Evolutionary conservation across 2,329 filamentous ascomycete species (phyloP).

Genomic region (Atkinsonella hypoxylon): DNA sequence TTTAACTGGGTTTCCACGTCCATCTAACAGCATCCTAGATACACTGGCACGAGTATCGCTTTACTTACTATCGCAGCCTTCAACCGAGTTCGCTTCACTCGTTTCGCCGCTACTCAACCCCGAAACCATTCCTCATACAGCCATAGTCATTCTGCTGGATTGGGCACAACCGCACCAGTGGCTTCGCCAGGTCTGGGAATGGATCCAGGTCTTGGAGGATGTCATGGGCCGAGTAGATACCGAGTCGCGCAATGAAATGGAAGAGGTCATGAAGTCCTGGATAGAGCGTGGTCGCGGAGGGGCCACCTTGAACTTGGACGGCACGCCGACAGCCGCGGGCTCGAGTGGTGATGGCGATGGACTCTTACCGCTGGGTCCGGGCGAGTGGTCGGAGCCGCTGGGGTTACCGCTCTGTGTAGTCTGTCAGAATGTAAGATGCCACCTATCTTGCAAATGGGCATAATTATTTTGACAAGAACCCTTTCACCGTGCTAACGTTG

Average conservation of each 20-base stretch:
- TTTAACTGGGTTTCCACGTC: not conserved
- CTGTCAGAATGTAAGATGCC: constrained; percentile 66
- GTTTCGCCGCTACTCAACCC: constrained; percentile 75
- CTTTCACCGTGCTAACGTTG: not conserved
- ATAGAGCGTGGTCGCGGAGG: constrained; percentile 61
- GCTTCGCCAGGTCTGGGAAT: constrained; percentile 78
- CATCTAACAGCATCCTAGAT: constrained; percentile 42
- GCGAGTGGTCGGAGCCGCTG: constrained; percentile 86
- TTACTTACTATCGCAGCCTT: constrained; percentile 79
- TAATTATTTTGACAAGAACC: no score
- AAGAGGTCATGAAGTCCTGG: constrained; percentile 74
- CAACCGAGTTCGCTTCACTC: constrained; percentile 69
- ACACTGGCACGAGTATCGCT: constrained; percentile 80
- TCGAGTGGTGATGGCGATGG: constrained; percentile 48
- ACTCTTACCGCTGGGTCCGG: constrained; percentile 67
- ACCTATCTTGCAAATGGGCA: not conserved
- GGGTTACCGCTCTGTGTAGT: constrained; percentile 84
- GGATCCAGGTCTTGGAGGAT: constrained; percentile 73
- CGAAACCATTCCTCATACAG: constrained; percentile 71
- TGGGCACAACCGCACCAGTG: constrained; percentile 92
- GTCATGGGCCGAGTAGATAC: constrained; percentile 63
- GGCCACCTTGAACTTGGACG: constrained; percentile 49
- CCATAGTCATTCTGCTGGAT: constrained; percentile 85
- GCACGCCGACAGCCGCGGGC: constrained; percentile 43
- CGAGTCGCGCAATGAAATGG: constrained; percentile 71